Base-by-base conservation (phyloP, 225 moss, liverwort and hornwort species). In the Marchantia polymorpha region DNA sequence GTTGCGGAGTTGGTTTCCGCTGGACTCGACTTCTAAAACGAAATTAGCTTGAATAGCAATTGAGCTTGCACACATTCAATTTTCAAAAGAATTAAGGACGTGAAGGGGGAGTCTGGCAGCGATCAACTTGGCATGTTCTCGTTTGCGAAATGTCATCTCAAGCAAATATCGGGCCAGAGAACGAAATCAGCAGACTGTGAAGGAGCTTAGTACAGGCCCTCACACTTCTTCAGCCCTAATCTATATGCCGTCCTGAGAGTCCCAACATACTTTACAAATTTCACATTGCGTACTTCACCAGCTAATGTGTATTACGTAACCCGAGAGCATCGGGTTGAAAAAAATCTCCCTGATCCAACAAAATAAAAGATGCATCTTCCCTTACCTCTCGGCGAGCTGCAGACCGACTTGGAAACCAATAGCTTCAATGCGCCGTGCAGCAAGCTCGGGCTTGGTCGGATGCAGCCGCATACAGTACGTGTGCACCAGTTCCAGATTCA, bases 331-430 rank as follows among this genome's bases (percentile, higher is more conserved):
- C 51, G 39, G 39, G 2, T 39, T 2, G 39, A 39, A 39, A 5
- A 39, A 39, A 39, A 39, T 39, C 5, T 39, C 39, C 39, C 39
- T 5, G 39, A 39, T 39, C 3, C 39, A 29, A 55, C 23, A 74
- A 22, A 77, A 23, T 20, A 53, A 56, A n/a, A n/a, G n/a, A n/a
- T n/a, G n/a, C n/a, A n/a, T n/a, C n/a, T n/a, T n/a, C 3, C 39
- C 30, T 61, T 82, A 90, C 94, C 97, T 93, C 73, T 99, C 97
- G n/a, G 93, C 94, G 52, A 99, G 93, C 87, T 99, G 97, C 49
- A 94, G 90, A 56, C 97, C 97, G 70, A 99, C 97, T 85, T 94
- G 97, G 63, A 92, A 94, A 47, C 94, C 94, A 29, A 93, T 91
- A 26, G 97, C 93, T 78, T 95, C 94, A 31, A 93, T 92, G 55